These are phyloP conservation scores for Tieghemostelium lacteum DNA, from an alignment of 78 protist species.

Conservation along the genomic window DNA sequence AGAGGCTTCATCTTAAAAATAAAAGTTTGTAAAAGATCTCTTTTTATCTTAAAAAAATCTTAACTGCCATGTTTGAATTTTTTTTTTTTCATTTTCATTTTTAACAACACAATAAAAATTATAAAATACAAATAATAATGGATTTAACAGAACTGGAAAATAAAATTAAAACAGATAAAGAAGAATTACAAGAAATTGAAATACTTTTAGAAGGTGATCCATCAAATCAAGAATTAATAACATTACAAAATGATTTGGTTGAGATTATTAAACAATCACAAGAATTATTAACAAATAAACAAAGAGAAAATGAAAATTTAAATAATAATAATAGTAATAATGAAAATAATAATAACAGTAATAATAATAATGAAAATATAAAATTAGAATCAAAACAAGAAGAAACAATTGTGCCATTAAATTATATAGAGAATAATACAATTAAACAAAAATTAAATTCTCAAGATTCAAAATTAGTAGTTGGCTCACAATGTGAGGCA, in stretches of 20 bases:
- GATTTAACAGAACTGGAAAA: constrained; percentile 41
- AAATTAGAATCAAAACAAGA: background rate
- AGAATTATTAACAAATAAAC: constrained; percentile 12
- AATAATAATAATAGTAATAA: background rate
- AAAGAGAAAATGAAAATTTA: background rate
- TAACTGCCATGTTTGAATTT: too few relatives aligned
- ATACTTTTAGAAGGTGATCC: constrained; percentile 53
- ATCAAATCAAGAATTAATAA: constrained; percentile 31
- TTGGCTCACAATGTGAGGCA: constrained; percentile 63
- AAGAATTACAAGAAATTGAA: constrained; percentile 58
- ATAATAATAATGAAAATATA: background rate
- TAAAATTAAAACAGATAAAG: constrained; percentile 47
- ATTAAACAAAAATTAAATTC: background rate
- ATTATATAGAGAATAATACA: background rate
- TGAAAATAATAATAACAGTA: background rate
- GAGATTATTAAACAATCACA: constrained; percentile 14
- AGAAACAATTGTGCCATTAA: background rate
- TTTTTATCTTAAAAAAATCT: too few relatives aligned
- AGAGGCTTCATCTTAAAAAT: too few relatives aligned
- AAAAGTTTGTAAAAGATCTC: too few relatives aligned
- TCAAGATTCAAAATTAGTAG: constrained; percentile 7
- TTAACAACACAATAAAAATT: too few relatives aligned
- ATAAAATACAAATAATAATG: too few relatives aligned
- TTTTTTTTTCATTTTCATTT: too few relatives aligned
- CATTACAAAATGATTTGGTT: constrained; percentile 31